A percentile compares a stretch with the other conserved stretches of the same genome.
Evolutionary conservation across 2,329 filamentous ascomycete species (phyloP).

Genomic region (Karstenula rhodostoma): DNA sequence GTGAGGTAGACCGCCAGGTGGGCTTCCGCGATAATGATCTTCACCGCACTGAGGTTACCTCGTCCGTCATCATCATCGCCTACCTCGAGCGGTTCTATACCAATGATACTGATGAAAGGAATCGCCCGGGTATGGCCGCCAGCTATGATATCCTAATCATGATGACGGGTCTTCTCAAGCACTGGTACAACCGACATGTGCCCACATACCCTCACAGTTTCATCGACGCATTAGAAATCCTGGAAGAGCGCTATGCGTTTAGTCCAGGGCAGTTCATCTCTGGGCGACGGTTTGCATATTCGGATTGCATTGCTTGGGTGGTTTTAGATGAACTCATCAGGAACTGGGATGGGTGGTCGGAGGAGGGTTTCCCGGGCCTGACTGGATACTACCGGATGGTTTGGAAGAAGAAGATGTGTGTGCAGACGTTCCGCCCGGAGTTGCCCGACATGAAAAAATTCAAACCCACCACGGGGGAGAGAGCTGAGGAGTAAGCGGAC

Average conservation of each 20-base stretch:
- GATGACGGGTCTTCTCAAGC: constrained; percentile 22
- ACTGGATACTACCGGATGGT: constrained; percentile 36
- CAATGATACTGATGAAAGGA: constrained; percentile 31
- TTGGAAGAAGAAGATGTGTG: constrained; percentile 44
- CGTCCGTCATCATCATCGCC: constrained; percentile 35
- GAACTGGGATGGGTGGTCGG: constrained; percentile 34
- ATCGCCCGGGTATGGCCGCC: constrained; percentile 24
- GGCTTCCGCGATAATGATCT: constrained; percentile 46
- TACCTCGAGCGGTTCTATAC: constrained; percentile 47
- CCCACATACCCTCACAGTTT: constrained; percentile 25
- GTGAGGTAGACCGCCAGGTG: constrained; percentile 32
- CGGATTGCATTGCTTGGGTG: constrained; percentile 46
- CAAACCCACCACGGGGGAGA: constrained; percentile 4
- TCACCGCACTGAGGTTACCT: constrained; percentile 42
- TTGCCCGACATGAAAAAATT: constrained; percentile 23
- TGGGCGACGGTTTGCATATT: constrained; percentile 40
- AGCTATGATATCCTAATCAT: constrained; percentile 32
- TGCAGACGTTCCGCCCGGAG: constrained; percentile 33
- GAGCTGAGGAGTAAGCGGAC: constrained; percentile 5
- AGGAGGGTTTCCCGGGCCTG: constrained; percentile 29
- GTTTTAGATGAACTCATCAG: constrained; percentile 35
- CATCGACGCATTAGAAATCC: constrained; percentile 19
- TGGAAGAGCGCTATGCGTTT: constrained; percentile 31
- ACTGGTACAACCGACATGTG: constrained; percentile 27
- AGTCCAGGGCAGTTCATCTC: constrained; percentile 39